phyloP scores from a whole-genome alignment of 164 flowering plant genomes.

The Sextonia rubra region DNA sequence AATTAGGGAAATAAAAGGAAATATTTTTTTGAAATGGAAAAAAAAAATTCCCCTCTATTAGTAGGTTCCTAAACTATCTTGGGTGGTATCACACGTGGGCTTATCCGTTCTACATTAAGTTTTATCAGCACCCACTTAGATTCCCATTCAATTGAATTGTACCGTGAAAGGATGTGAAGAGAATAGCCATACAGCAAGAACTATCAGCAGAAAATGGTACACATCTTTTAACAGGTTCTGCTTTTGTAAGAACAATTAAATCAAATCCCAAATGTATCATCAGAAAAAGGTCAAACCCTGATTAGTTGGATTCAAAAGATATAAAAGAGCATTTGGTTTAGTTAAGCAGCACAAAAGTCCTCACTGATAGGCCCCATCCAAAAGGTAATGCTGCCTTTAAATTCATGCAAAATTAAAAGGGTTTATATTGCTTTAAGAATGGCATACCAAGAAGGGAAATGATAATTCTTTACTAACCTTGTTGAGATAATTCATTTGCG shows the following conservation, averaged over 20 bases:
- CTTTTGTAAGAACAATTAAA: neutral
- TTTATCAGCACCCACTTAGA: neutral
- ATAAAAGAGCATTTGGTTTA: neutral
- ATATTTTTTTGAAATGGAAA: no score
- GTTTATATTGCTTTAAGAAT: neutral
- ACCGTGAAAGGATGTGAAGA: neutral
- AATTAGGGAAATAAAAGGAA: no score
- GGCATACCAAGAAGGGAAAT: neutral
- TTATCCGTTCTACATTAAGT: no score
- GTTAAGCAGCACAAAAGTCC: neutral
- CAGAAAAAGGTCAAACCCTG: neutral
- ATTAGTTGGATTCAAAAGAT: neutral
- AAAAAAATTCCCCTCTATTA: no score
- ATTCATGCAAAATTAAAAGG: neutral
- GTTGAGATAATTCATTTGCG: slow-evolving; percentile 88
- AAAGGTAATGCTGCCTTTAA: neutral
- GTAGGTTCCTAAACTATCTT: no score
- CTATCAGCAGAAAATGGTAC: neutral
- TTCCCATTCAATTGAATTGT: neutral
- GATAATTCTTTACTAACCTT: slow-evolving; percentile 43
- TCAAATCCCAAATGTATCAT: neutral
- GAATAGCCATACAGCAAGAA: neutral
- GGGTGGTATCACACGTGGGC: no score
- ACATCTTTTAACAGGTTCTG: neutral
- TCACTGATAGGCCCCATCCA: neutral